A percentile compares a stretch with the other conserved stretches of the same genome.
Evolutionary conservation across 805 yeast genomes (phyloP).

Genomic region (Suhomyces sp.): DNA sequence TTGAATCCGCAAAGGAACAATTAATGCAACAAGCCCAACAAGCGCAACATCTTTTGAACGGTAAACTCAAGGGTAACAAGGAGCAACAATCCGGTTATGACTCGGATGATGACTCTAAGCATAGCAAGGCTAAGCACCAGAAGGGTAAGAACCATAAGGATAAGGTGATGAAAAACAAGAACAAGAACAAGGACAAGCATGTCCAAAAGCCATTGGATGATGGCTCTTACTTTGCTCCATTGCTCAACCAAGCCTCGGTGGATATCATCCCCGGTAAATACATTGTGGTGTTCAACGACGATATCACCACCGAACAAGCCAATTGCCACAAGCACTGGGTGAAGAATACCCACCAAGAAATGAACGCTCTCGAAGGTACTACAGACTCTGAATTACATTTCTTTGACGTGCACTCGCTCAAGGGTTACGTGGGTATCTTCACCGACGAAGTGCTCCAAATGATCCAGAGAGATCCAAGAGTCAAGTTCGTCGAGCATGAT

Average conservation of each 20-base stretch:
- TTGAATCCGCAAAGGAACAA: too few species aligned
- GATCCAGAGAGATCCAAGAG: conserved; percentile 14
- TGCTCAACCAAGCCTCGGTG: conserved; percentile 4
- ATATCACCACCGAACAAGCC: conserved; percentile 4
- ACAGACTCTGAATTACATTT: conserved; percentile 11
- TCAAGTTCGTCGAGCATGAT: conserved; percentile 25
- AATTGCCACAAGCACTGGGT: conserved; percentile 10
- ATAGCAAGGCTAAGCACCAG: too few species aligned
- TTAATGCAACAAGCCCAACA: too few species aligned
- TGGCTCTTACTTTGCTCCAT: conserved; percentile 7
- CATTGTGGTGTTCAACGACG: conserved; percentile 14
- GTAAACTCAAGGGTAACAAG: too few species aligned
- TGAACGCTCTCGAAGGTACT: conserved; percentile 16
- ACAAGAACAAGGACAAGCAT: too few species aligned
- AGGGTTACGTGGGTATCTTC: conserved; percentile 23
- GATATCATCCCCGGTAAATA: conserved; percentile 11
- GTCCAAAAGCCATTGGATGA: too few species aligned
- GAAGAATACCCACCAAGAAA: conserved; percentile 2
- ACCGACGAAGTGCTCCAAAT: conserved; percentile 16
- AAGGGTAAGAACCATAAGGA: too few species aligned
- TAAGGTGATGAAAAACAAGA: too few species aligned
- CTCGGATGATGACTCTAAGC: too few species aligned
- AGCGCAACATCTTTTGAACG: too few species aligned
- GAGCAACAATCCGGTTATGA: too few species aligned
- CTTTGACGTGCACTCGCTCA: conserved; percentile 12